Evolutionary conservation across 306 rosid genomes (phyloP), one percentile per base, ranked within the genome.

Genomic region (Quercus rubra): DNA sequence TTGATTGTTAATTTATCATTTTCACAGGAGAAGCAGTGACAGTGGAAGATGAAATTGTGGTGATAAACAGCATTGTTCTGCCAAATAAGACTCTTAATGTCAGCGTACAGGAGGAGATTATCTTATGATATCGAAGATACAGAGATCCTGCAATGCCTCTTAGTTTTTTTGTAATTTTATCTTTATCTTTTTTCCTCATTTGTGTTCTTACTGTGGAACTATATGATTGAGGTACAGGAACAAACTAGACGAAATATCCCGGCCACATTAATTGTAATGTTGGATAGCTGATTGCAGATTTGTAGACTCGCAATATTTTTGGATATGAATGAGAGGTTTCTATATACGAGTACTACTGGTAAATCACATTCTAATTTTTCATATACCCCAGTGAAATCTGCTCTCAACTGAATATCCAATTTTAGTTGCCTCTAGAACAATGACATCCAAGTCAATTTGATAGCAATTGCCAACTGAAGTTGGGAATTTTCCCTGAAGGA

Each of bases 21-120:
- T 57, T 56, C 86, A 52, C 91, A 95, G 99, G 98, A 75, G 97
- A 95, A 87, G 92, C 94, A 69, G 99, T 91, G 51, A 80, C 67
- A 0, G 97, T 95, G 56, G 99, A 95, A 83, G 99, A 95, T 77
- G 99, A 95, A 84, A 94, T 91, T 2, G 98, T 90, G 84, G 93
- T 95, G 61, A 88, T 86, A 41, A 93, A 90, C 80, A 90, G 99
- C 90, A 89, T 93, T 69, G 94, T 93, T 81, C 98, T 95, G 74
- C 99, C 98, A 49, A 85, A 95, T 61, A 95, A 95, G 84, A 91
- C 98, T 21, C 90, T 95, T 85, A 95, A 93, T 73, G 86, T 91
- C 4, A 87, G 96, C 41, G 99, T 95, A 79, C 98, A 90, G 78
- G 99, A 93, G 73, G 98, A 95, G 85, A 93, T 95, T 70, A 90